Base-by-base conservation (phyloP, 208 protist genomes). In the Acanthamoeba healyi region DNA sequence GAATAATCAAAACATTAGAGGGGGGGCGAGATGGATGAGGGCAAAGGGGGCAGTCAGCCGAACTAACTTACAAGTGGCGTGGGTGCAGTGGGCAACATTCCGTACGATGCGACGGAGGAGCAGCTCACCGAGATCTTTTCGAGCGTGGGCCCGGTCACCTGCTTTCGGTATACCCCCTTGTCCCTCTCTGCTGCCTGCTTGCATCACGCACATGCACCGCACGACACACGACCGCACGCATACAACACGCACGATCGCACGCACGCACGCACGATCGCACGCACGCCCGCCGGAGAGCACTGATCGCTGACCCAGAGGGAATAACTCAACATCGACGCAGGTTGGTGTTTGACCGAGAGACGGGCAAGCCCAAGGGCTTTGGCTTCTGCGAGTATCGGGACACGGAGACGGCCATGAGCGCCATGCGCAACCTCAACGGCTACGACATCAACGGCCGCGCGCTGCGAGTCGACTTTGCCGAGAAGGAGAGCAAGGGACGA, bases 31-130 rank as follows among this genome's bases (percentile, higher is more conserved):
- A 12, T 63, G 56, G 2, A 3, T 22, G 4, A 26, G 22, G 10
- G 15, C 56, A 29, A 29, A 12, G 4, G 10, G 22, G 6, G 10
- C 56, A 29, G 56, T 22, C 7, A 63, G 10, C 22, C 15, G 29
- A 74, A 26, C 40, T 74, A 22, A 38, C 32, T 74, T 42, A 1
- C 9, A 2, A 70, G n/a, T 61, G 36, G n/a, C 14, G 51, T 49
- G n/a, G n/a, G n/a, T 40, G 29, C n/a, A 97, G 97, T 98, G 90
- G 97, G 97, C 40, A 98, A 98, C 92, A 97, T 98, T 70, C 96
- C 97, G 51, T 98, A 97, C 70, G 97, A 97, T 51, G 97, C 96
- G 49, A 97, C 94, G n/a, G 96, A 97, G 72, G 89, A 96, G 36
- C 56, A 97, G 40, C 81, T 98, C 10, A 96, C 91, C 24, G 96